phyloP scores from a whole-genome alignment of 2,329 filamentous ascomycete species.

The Aureobasidium leucospermi region DNA sequence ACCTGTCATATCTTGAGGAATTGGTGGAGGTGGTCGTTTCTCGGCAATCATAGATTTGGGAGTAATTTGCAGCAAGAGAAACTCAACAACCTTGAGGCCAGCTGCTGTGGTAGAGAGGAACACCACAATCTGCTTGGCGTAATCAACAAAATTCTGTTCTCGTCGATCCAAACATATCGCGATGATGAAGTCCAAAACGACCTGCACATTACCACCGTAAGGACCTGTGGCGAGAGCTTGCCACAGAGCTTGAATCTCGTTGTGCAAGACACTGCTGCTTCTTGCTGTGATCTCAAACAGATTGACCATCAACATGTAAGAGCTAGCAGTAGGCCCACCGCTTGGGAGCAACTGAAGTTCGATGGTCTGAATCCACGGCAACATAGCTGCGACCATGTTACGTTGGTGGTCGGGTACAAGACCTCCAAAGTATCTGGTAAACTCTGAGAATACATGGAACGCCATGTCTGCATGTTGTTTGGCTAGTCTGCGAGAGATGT shows the following conservation, averaged over 20 bases:
- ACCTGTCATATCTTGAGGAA: constrained; percentile 64
- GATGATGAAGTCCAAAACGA: constrained; percentile 96
- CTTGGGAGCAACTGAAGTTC: constrained; percentile 88
- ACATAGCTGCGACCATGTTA: constrained; percentile 86
- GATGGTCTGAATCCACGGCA: constrained; percentile 94
- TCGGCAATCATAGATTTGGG: constrained; percentile 97
- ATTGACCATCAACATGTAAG: constrained; percentile 91
- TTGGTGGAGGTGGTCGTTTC: constrained; percentile 60
- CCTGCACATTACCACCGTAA: constrained; percentile 84
- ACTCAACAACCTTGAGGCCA: constrained; percentile 88
- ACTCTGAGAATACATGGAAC: constrained; percentile 93
- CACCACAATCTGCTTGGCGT: constrained; percentile 95
- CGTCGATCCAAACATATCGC: constrained; percentile 83
- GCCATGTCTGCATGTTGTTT: constrained; percentile 83
- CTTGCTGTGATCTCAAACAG: constrained; percentile 94
- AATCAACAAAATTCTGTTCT: constrained; percentile 97
- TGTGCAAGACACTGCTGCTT: constrained; percentile 79
- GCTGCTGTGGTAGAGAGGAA: constrained; percentile 82
- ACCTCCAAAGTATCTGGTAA: constrained; percentile 86
- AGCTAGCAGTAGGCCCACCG: constrained; percentile 80
- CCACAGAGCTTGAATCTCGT: constrained; percentile 96
- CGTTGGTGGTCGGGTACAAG: constrained; percentile 75
- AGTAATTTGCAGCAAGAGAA: constrained; percentile 80
- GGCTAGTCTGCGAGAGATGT: constrained; percentile 84
- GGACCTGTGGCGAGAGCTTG: constrained; percentile 90